Conservation (phyloP, 2,329 filamentous ascomycete genomes). For the Bisporella sp. region DNA sequence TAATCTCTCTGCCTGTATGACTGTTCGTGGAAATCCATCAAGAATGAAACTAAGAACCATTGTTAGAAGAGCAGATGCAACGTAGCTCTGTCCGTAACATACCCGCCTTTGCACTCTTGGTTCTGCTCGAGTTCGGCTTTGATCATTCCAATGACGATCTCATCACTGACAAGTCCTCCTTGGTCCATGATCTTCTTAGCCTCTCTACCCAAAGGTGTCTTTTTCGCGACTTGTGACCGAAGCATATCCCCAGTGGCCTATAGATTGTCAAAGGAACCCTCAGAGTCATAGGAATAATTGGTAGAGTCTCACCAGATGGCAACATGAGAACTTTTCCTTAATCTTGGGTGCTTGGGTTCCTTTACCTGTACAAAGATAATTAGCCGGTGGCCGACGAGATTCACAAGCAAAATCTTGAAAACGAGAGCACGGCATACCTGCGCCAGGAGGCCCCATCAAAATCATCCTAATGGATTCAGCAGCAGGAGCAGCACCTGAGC, state of each 20-base stretch:
- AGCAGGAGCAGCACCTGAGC: slow-evolving; percentile 43
- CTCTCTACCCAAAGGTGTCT: slow-evolving; percentile 88
- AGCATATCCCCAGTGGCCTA: slow-evolving; percentile 99
- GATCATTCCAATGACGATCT: slow-evolving; percentile 99
- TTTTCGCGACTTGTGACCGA: slow-evolving; percentile 94
- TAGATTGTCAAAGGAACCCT: slow-evolving; percentile 16
- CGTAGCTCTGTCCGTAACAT: slow-evolving; percentile 29
- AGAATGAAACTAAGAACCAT: slow-evolving; percentile 77
- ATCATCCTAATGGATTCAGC: slow-evolving; percentile 85
- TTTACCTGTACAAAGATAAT: slow-evolving; percentile 61
- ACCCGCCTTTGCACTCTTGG: slow-evolving; percentile 95
- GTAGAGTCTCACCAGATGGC: slow-evolving; percentile 71
- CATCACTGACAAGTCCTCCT: slow-evolving; percentile 93
- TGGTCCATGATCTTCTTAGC: slow-evolving; percentile 99
- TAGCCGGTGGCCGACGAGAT: slow-evolving; percentile 14
- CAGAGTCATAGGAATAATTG: neutral
- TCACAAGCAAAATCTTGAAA: slow-evolving; percentile 1
- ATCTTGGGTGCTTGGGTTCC: slow-evolving; percentile 97
- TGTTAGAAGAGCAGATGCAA: slow-evolving; percentile 7
- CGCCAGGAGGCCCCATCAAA: slow-evolving; percentile 93
- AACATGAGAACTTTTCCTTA: slow-evolving; percentile 96
- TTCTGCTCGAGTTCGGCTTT: slow-evolving; percentile 94
- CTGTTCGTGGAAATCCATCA: slow-evolving; percentile 95
- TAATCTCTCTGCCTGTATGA: slow-evolving; percentile 89
- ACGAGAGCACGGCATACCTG: slow-evolving; percentile 57